Base-by-base conservation (phyloP, 2,329 filamentous ascomycete genomes). In the Coniochaeta hoffmannii region DNA sequence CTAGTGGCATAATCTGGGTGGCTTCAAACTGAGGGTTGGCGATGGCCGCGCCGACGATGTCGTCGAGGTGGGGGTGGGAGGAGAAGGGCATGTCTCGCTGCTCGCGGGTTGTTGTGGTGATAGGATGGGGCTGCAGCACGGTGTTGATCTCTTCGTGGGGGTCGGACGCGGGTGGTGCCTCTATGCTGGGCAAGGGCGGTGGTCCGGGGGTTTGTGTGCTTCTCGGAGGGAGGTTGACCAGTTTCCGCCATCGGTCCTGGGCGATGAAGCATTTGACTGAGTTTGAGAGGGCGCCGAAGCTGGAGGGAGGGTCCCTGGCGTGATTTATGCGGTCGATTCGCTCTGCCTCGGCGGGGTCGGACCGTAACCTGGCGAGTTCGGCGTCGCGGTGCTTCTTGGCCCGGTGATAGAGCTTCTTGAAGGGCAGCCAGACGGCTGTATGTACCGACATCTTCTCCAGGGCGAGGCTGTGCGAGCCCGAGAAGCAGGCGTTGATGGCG, bases 321-420 rank as follows among this genome's bases (percentile, higher is more conserved):
- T 74, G 71, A 59, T 82, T 79, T 6, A 75, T 71, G 17, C 72
- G 65, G 57, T 83, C 80, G 2, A 83, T 66, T 26, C 73, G 70
- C 14, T 71, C 69, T 2, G 78, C 78, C 14, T 77, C 79, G 6
- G 75, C 72, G 0, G 74, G 75, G 36, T 83, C 70, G 1, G 68
- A 68, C 22, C 71, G 73, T 19, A 84, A 69, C 1, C 80, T 74
- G 10, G 66, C 63, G 11, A 83, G 68, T 63, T 84, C 80, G 0
- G 71, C 67, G 8, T 76, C 74, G 5, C 81, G 75, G 57, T 83
- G 77, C 56, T 71, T 75, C 38, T 71, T 73, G 0, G 80, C 79
- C 58, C 78, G 78, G 53, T 74, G 61, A 62, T 80, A 80, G 1
- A 85, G 71, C 59, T 77, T 81, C 50, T 76, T 75, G 50, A 85